phyloP scores from a whole-genome alignment of 2,329 filamentous ascomycete species.

The Bipolaris zeicola region DNA sequence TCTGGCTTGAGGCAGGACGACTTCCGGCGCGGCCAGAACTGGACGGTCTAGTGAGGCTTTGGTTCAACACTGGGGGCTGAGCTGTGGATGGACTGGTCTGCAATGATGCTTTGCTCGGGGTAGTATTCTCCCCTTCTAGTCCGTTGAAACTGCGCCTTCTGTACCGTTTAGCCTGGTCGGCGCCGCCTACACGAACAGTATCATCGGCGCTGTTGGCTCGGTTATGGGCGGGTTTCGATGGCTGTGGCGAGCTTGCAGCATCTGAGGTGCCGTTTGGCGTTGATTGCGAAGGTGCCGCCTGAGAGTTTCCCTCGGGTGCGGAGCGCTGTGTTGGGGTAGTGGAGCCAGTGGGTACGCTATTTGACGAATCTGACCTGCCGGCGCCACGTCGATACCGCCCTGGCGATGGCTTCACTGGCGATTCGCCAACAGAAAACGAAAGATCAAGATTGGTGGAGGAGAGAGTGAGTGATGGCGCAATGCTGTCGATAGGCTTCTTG shows the following conservation, averaged over 20 bases:
- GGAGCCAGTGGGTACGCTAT: conserved; percentile 36
- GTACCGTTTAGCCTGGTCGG: conserved; percentile 76
- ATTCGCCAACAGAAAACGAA: conserved; percentile 61
- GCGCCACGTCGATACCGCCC: conserved; percentile 80
- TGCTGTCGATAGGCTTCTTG: conserved; percentile 44
- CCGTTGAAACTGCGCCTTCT: conserved; percentile 83
- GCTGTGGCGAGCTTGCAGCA: conserved; percentile 25
- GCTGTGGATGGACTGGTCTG: conserved; percentile 16
- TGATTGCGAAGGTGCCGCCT: conserved; percentile 61
- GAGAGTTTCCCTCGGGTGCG: conserved; percentile 46
- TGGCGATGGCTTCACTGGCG: conserved; percentile 70
- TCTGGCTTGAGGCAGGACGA: conserved; percentile 42
- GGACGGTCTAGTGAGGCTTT: conserved; percentile 32
- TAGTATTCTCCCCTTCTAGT: conserved; percentile 51
- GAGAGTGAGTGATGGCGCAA: conserved; percentile 57
- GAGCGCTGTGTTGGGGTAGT: conserved; percentile 43
- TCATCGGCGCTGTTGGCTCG: conserved; percentile 72
- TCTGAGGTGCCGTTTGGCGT: conserved; percentile 62
- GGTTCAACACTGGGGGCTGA: conserved; percentile 20
- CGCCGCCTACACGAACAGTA: conserved; percentile 61
- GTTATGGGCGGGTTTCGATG: conserved; percentile 55
- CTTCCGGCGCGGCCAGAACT: conserved; percentile 38
- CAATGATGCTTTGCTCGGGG: conserved; percentile 24
- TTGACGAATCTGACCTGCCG: conserved; percentile 59
- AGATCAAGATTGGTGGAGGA: conserved; percentile 60